phyloP scores from a whole-genome alignment of 1,284 basidiomycete species.

The Gymnopus androsaceus region DNA sequence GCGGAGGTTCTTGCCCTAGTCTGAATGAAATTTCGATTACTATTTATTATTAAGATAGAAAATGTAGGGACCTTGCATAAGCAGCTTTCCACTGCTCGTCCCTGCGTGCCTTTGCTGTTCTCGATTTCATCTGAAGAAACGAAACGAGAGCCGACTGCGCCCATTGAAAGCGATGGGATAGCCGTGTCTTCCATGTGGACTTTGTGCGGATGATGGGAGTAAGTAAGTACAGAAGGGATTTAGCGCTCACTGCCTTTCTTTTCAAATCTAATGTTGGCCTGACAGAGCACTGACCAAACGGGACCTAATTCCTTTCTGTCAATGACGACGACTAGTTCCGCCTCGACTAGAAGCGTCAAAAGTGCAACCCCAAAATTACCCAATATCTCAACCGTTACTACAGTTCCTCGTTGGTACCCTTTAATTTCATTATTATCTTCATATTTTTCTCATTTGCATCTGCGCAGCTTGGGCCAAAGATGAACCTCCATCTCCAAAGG shows the following conservation, averaged over 20 bases:
- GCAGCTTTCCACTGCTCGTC: conserved; percentile 93
- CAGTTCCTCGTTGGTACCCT: conserved; percentile 63
- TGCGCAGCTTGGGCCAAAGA: conserved; percentile 76
- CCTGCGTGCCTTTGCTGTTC: conserved; percentile 67
- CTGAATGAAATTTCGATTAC: conserved; percentile 35
- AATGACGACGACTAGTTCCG: conserved; percentile 18
- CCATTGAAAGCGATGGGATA: conserved; percentile 66
- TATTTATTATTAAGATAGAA: background rate
- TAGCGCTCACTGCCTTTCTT: background rate
- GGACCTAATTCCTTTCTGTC: too few species aligned
- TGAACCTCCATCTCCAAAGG: conserved; percentile 74
- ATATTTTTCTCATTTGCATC: conserved; percentile 21
- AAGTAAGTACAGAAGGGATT: background rate
- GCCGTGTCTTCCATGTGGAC: conserved; percentile 46
- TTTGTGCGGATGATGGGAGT: background rate
- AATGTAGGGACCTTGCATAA: conserved; percentile 71
- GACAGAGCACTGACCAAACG: too few species aligned
- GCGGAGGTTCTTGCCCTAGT: conserved; percentile 87
- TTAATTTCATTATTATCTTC: conserved; percentile 14
- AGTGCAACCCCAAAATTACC: conserved; percentile 30
- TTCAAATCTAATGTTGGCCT: too few species aligned
- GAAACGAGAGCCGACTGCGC: conserved; percentile 74
- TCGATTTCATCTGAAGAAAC: conserved; percentile 82
- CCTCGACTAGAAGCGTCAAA: conserved; percentile 44
- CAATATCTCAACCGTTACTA: conserved; percentile 58